Conservation (phyloP, 2,329 filamentous ascomycete genomes). For the Talaromyces sp. region DNA sequence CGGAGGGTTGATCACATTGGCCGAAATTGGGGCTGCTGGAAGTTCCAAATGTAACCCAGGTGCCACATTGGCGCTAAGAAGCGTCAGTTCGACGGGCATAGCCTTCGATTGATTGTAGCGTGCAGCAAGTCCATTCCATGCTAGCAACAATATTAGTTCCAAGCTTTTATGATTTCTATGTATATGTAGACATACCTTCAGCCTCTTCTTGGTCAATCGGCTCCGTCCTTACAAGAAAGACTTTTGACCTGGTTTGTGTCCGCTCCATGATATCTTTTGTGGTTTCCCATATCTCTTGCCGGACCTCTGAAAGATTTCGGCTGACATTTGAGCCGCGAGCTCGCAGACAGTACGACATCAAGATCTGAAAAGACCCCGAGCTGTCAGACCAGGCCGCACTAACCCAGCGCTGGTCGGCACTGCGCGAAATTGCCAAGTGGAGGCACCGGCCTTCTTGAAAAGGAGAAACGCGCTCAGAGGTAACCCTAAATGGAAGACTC, state of each 20-base stretch:
- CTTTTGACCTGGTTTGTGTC: slow-evolving; percentile 48
- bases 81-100: slow-evolving; percentile 29
- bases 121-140: slow-evolving; percentile 31
- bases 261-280: slow-evolving; percentile 51
- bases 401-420: slow-evolving; percentile 52
- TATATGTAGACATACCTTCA: slow-evolving; percentile 32
- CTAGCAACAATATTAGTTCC: slow-evolving; percentile 19
- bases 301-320: slow-evolving; percentile 43
- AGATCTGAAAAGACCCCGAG: slow-evolving; percentile 48
- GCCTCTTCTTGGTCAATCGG: slow-evolving; percentile 47
- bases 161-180: not conserved
- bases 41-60: slow-evolving; percentile 31
- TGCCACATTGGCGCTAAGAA: slow-evolving; percentile 29
- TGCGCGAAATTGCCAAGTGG: slow-evolving; percentile 54
- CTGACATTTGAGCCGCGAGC: slow-evolving; percentile 25
- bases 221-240: slow-evolving; percentile 50
- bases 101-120: slow-evolving; percentile 32
- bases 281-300: slow-evolving; percentile 52
- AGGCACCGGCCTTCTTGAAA: slow-evolving; percentile 52
- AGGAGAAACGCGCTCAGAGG: slow-evolving; percentile 48
- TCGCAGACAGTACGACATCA: slow-evolving; percentile 49
- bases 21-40: slow-evolving; percentile 25
- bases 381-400: slow-evolving; percentile 56
- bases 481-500: slow-evolving; percentile 50
- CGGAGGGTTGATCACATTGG: slow-evolving; percentile 25